Conservation (phyloP, 2,329 filamentous ascomycete species). For the Arthrobotrys entomopaga region DNA sequence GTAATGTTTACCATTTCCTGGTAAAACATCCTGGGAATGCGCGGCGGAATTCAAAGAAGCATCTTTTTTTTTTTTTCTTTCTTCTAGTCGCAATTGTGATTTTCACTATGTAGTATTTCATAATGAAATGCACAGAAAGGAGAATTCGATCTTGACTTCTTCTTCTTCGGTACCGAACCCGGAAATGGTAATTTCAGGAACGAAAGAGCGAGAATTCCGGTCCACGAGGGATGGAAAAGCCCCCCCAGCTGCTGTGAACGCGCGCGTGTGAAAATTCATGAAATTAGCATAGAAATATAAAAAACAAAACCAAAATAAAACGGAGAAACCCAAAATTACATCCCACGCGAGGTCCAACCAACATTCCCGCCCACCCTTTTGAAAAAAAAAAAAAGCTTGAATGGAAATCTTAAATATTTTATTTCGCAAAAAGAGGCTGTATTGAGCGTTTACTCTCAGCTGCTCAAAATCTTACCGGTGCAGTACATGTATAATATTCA, state of each 20-base stretch:
- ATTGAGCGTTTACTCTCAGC: not conserved
- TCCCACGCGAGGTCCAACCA: conserved; percentile 46
- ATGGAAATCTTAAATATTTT: too few relatives aligned
- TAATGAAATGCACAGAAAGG: too few relatives aligned
- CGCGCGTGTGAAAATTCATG: conserved; percentile 1
- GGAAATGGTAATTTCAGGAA: conserved; percentile 39
- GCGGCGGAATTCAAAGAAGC: too few relatives aligned
- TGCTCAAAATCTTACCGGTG: not conserved
- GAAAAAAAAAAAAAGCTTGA: too few relatives aligned
- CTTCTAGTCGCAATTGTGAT: not conserved
- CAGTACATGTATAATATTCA: too few relatives aligned
- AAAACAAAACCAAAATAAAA: too few relatives aligned
- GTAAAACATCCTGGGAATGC: too few relatives aligned
- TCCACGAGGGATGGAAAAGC: not conserved
- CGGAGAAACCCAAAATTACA: conserved; percentile 50
- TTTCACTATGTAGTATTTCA: not conserved
- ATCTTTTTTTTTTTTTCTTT: too few relatives aligned
- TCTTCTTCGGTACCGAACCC: conserved; percentile 27
- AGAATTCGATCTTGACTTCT: conserved; percentile 2
- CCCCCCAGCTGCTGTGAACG: too few relatives aligned
- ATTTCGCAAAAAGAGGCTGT: too few relatives aligned
- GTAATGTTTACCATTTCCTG: too few relatives aligned
- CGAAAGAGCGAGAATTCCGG: conserved; percentile 1
- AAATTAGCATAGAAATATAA: too few relatives aligned
- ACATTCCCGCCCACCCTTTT: conserved; percentile 36